A percentile compares a stretch with the other conserved stretches of the same genome.
phyloP scores from a whole-genome alignment of 1,284 basidiomycete genomes.

The Cryptococcus neoformans region DNA sequence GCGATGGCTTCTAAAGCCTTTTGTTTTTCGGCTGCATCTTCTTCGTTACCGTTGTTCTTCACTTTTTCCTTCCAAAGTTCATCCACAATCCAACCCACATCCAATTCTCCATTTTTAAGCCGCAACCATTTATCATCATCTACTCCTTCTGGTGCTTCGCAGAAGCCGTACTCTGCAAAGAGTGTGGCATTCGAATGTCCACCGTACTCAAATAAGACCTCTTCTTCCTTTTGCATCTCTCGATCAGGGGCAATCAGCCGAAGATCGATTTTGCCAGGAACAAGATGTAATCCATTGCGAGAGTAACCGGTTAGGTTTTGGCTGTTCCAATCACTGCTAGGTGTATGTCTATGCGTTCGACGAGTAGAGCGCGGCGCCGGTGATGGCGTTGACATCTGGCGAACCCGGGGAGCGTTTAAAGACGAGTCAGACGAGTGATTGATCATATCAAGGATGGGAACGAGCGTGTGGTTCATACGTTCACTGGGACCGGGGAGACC shows the following conservation, averaged over 20 bases:
- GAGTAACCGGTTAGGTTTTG: slow-evolving; percentile 50
- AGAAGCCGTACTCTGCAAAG: slow-evolving; percentile 83
- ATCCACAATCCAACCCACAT: slow-evolving; percentile 61
- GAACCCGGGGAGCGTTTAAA: slow-evolving; percentile 22
- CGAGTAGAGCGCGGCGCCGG: neutral
- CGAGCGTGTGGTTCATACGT: slow-evolving; percentile 70
- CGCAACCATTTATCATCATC: slow-evolving; percentile 26
- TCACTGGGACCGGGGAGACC: slow-evolving; percentile 52
- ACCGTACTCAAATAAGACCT: slow-evolving; percentile 71
- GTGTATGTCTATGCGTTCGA: neutral
- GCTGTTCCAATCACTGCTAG: slow-evolving; percentile 15
- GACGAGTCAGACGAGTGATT: slow-evolving; percentile 59
- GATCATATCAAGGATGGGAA: slow-evolving; percentile 80
- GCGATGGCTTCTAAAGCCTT: slow-evolving; percentile 55
- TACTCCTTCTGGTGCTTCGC: slow-evolving; percentile 45
- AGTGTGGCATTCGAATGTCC: slow-evolving; percentile 66
- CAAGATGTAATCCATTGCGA: slow-evolving; percentile 48
- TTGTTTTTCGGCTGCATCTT: slow-evolving; percentile 44
- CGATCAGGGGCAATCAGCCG: slow-evolving; percentile 57
- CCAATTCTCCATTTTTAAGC: slow-evolving; percentile 54
- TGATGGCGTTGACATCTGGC: slow-evolving; percentile 21
- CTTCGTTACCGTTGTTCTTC: slow-evolving; percentile 18
- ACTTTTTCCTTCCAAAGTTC: slow-evolving; percentile 39
- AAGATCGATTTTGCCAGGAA: slow-evolving; percentile 52
- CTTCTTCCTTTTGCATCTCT: slow-evolving; percentile 55